Percentiles rank a stretch among this genome's conserved stretches.
Conservation (phyloP, 257 asterid species). For the Ehretia macrophylla region DNA sequence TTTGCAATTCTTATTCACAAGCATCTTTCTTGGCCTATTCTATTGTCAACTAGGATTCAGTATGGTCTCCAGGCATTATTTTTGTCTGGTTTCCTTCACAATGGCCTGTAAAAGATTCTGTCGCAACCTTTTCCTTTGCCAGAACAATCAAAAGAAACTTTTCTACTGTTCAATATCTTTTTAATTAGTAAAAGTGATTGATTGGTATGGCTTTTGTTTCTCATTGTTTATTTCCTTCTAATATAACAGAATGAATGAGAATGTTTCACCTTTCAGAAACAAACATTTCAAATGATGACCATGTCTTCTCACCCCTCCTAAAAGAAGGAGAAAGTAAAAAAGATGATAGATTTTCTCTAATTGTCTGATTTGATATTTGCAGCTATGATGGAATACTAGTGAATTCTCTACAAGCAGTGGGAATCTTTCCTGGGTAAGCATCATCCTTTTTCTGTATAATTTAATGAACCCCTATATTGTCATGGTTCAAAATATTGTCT, state of each 20-base stretch:
- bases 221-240: background rate
- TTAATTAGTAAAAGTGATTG: background rate
- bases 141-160: too few relatives aligned
- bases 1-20: too few relatives aligned
- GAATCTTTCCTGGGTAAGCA: constrained; percentile 58
- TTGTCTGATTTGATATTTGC: constrained; percentile 20
- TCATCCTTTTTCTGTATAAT: background rate
- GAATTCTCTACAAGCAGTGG: constrained; percentile 71
- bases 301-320: background rate
- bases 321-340: background rate
- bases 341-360: background rate
- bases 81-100: too few relatives aligned
- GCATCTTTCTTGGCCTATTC: too few relatives aligned
- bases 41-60: too few relatives aligned
- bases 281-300: too few relatives aligned
- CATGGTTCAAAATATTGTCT: background rate
- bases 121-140: too few relatives aligned
- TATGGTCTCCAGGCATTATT: too few relatives aligned
- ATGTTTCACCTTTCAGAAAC: background rate
- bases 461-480: background rate
- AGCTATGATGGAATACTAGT: constrained; percentile 85
- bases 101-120: too few relatives aligned
- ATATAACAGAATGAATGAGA: background rate
- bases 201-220: background rate
- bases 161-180: too few relatives aligned